These are phyloP conservation scores for Euryodendron excelsum DNA, from an alignment of 148 eudicot species.

Conservation along the genomic window DNA sequence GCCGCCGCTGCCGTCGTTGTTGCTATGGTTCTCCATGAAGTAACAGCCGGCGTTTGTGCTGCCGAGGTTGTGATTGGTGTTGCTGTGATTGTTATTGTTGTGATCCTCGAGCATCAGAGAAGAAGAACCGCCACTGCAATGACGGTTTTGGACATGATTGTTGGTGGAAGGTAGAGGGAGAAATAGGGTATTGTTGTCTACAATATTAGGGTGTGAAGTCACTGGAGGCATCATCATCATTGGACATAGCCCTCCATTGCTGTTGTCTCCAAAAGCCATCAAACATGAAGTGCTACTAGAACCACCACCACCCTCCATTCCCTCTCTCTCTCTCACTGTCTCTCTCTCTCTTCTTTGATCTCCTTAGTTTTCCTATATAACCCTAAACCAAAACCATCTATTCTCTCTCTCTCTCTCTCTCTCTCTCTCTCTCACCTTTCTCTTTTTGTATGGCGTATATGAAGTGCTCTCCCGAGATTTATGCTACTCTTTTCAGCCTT, in stretches of 20 bases:
- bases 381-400: constrained; percentile 22
- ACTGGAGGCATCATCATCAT: constrained; percentile 49
- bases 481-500: constrained; percentile 57
- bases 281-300: constrained; percentile 29
- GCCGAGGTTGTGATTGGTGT: too few relatives aligned
- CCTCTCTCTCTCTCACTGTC: constrained; percentile 22
- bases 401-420: constrained; percentile 19
- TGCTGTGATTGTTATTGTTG: constrained; percentile 10
- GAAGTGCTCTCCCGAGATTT: constrained; percentile 66
- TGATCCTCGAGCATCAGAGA: constrained; percentile 20
- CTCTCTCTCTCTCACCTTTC: not conserved
- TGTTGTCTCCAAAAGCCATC: constrained; percentile 47
- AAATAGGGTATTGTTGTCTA: constrained; percentile 27
- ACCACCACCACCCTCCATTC: constrained; percentile 31
- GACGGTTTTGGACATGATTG: constrained; percentile 27
- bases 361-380: constrained; percentile 20
- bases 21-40: constrained; percentile 28
- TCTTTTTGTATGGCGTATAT: constrained; percentile 7
- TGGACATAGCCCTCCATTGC: constrained; percentile 50
- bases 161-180: constrained; percentile 20
- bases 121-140: constrained; percentile 3
- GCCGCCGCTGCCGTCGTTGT: constrained; percentile 10
- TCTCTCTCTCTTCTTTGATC: constrained; percentile 15
- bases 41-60: constrained; percentile 27
- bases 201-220: constrained; percentile 22